These are phyloP conservation scores for Rubroboletus satanas DNA, from an alignment of 768 basidiomycete species.

Conservation along the genomic window DNA sequence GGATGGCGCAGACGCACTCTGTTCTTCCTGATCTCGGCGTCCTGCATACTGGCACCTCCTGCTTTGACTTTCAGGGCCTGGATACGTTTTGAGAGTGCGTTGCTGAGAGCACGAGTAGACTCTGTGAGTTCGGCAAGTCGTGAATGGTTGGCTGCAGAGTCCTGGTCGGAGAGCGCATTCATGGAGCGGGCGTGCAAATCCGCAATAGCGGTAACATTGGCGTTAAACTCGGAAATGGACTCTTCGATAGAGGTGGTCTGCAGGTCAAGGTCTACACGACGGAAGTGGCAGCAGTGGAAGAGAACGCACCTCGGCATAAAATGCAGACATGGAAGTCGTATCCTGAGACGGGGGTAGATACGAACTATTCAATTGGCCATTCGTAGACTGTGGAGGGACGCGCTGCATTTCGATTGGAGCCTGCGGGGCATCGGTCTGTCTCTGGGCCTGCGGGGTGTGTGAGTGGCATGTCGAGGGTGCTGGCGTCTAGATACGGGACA, in stretches of 20 bases:
- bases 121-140: constrained; percentile 56
- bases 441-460: constrained; percentile 49
- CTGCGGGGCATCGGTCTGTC: constrained; percentile 34
- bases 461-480: constrained; percentile 39
- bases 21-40: constrained; percentile 45
- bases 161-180: constrained; percentile 46
- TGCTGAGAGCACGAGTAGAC: constrained; percentile 58
- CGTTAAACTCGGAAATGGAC: constrained; percentile 39
- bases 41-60: constrained; percentile 31
- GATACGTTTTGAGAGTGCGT: constrained; percentile 55
- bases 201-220: constrained; percentile 43
- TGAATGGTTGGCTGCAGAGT: constrained; percentile 37
- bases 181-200: constrained; percentile 50
- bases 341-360: constrained; percentile 7
- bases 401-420: constrained; percentile 27
- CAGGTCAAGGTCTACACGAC: background rate
- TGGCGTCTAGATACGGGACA: constrained; percentile 40
- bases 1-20: constrained; percentile 15
- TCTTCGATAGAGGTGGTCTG: constrained; percentile 52
- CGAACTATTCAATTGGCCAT: constrained; percentile 2
- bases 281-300: background rate
- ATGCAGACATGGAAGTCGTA: constrained; percentile 29
- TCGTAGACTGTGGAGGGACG: constrained; percentile 7
- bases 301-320: constrained; percentile 31
- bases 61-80: constrained; percentile 48